phyloP scores from a whole-genome alignment of 1,284 basidiomycete species.

The Cutaneotrichosporon cutaneum region DNA sequence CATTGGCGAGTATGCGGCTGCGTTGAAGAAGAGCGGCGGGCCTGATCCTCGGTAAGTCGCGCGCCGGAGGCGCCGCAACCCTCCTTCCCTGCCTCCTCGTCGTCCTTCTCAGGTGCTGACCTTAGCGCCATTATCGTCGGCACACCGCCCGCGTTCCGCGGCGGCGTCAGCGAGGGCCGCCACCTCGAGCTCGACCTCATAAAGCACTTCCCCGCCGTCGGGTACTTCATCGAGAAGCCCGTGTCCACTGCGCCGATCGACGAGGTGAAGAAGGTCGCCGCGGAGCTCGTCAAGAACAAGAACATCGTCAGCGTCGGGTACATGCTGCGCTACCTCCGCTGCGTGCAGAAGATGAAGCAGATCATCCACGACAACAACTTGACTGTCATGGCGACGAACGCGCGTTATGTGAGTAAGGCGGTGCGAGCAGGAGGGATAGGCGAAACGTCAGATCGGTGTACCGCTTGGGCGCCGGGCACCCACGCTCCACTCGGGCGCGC shows the following conservation, averaged over 20 bases:
- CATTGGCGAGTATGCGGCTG: constrained; percentile 77
- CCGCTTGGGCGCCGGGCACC: not conserved
- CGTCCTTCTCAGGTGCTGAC: too few relatives aligned
- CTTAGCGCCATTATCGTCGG: constrained; percentile 77
- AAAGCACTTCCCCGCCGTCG: constrained; percentile 81
- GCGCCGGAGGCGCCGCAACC: too few relatives aligned
- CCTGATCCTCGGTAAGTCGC: constrained; percentile 54
- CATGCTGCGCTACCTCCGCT: constrained; percentile 90
- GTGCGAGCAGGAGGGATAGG: not conserved
- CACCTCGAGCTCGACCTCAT: constrained; percentile 90
- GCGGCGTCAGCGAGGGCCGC: constrained; percentile 69
- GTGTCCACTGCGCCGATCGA: constrained; percentile 75
- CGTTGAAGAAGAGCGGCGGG: constrained; percentile 58
- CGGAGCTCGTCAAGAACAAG: constrained; percentile 65
- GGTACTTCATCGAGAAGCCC: constrained; percentile 95
- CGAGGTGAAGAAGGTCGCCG: constrained; percentile 63
- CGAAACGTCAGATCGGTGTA: too few relatives aligned
- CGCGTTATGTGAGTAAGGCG: constrained; percentile 73
- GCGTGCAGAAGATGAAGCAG: constrained; percentile 96
- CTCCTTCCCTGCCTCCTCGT: too few relatives aligned
- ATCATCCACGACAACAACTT: constrained; percentile 93
- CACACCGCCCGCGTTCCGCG: constrained; percentile 89
- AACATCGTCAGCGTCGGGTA: constrained; percentile 86
- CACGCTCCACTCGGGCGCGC: not conserved
- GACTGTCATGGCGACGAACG: constrained; percentile 95